Percentiles rank a stretch among this genome's conserved stretches.
These are phyloP conservation scores for Flaveria floridana DNA, from an alignment of 140 eudicot genomes.

Conservation along the genomic window DNA sequence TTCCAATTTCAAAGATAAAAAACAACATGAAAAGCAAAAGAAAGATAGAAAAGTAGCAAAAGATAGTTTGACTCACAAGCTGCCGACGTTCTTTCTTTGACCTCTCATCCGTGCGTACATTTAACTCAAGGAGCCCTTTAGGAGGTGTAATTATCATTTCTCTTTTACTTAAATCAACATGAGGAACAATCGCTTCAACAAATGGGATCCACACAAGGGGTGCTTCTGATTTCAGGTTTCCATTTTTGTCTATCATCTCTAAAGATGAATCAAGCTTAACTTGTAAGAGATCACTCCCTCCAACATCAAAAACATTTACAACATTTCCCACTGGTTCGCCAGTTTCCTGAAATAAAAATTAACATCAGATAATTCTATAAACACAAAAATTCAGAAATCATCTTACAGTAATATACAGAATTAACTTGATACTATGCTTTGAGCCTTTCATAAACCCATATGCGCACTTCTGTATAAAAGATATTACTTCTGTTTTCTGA, in stretches of 20 bases:
- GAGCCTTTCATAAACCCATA: background rate
- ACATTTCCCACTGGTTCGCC: constrained; percentile 89
- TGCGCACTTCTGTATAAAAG: background rate
- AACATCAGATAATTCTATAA: constrained; percentile 7
- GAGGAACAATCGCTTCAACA: constrained; percentile 94
- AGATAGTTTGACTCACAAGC: constrained; percentile 58
- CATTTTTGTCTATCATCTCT: constrained; percentile 44
- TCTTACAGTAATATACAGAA: background rate
- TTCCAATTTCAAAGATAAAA: constrained; percentile 13
- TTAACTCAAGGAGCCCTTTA: constrained; percentile 92
- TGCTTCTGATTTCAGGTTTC: constrained; percentile 44
- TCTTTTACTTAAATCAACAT: constrained; percentile 64
- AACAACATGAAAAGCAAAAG: constrained; percentile 11
- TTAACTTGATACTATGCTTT: background rate
- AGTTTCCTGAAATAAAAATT: constrained; percentile 55
- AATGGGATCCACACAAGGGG: constrained; percentile 93
- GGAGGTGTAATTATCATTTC: constrained; percentile 96
- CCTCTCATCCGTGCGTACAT: constrained; percentile 73
- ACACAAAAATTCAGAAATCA: background rate
- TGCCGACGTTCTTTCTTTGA: constrained; percentile 96
- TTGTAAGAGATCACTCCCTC: constrained; percentile 87
- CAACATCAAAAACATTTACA: constrained; percentile 67
- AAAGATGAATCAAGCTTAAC: constrained; percentile 60
- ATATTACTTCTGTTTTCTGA: background rate
- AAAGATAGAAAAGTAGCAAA: constrained; percentile 21